Base-by-base conservation (phyloP, 2,329 filamentous ascomycete genomes). In the Botrytis sinoallii region DNA sequence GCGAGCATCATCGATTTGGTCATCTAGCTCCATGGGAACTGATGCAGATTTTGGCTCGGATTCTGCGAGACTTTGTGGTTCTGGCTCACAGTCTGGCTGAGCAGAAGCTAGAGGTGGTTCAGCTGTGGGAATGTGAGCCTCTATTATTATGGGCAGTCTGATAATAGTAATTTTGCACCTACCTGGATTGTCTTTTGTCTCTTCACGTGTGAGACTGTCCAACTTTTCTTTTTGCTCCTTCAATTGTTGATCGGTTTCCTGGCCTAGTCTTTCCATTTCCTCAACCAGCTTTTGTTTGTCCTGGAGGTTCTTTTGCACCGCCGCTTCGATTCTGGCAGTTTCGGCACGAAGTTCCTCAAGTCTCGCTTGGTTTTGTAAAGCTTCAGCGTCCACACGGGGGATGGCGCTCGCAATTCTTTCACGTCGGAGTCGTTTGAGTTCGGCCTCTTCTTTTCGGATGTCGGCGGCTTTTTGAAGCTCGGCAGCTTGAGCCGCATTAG, bases 181-280 rank as follows among this genome's bases (percentile, higher is more conserved):
- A 81, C 79, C 75, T 70, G 75, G 70, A 66, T 76, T 72, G n/a
- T 78, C 76, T 71, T 81, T 73, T 59, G 76, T 73, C 46, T 78
- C 76, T 73, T 81, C 77, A 55, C 48, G 67, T 16, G 75, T 77
- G 42, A 82, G 75, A 55, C 77, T 76, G 42, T 78, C 75, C 10
- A 82, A 74, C 74, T 81, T 81, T 55, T 81, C 80, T 73, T 80
- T 81, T 61, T 83, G 74, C 40, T 75, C 78, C 44, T 81, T 79
- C 25, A 82, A 78, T 72, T 79, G 79, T 29, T 78, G 76, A 68
- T 82, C 81, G n/a, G 80, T 78, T 68, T 83, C 82, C 70, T 78
- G 75, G 4, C 76, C 75, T 63, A 82, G 77, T 60, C 77, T 78
- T 64, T 80, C 79, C 75, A 80, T 80, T 73, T 82, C 81, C 48